Base-by-base conservation (phyloP, 2,329 filamentous ascomycete genomes). In the Diplocarpon rosae region DNA sequence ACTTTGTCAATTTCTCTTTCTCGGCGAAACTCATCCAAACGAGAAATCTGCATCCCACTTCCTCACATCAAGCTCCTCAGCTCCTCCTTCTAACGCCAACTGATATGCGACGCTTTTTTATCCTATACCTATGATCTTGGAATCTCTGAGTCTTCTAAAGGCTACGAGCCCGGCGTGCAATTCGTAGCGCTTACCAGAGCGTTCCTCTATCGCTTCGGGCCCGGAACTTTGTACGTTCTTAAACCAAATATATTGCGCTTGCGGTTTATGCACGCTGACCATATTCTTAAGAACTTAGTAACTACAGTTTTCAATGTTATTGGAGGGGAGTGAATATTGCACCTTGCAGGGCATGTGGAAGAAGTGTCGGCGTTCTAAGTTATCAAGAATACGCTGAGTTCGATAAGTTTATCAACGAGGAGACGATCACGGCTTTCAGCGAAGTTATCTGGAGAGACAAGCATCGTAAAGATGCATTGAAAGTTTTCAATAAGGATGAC, bases 381-480 rank as follows among this genome's bases (percentile, higher is more conserved):
- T 63, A 62, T 20, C 65, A 69, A 37, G 66, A 66, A 0, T 66
- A 69, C 48, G 66, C 66, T 16, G 67, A 69, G 44, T 70, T 69
- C 52, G 63, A 69, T 47, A 45, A 55, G 0, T 67, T 66, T 42
- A 55, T 68, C 9, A 68, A 65, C 40, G 52, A 56, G 0, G 63
- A 68, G 54, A 63, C 57, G 1, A 44, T 67, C 16, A 62, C 62
- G 41, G 55, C 61, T 1, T 65, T 65, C 45, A 62, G 63, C 9
- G 50, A 38, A 2, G 28, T 13, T 2, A 46, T 39, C 8, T 61
- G 60, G 58, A 47, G 47, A 5, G 32, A 49, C 4, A 47, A 54
- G 17, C 51, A 49, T 43, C 30, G 61, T 24, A 36, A 49, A 28
- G 35, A 56, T 16, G 51, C 49, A 2, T 38, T 63, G 42, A 45